Base-by-base conservation (phyloP, 1,284 basidiomycete species). In the Cutaneotrichosporon sp. region DNA sequence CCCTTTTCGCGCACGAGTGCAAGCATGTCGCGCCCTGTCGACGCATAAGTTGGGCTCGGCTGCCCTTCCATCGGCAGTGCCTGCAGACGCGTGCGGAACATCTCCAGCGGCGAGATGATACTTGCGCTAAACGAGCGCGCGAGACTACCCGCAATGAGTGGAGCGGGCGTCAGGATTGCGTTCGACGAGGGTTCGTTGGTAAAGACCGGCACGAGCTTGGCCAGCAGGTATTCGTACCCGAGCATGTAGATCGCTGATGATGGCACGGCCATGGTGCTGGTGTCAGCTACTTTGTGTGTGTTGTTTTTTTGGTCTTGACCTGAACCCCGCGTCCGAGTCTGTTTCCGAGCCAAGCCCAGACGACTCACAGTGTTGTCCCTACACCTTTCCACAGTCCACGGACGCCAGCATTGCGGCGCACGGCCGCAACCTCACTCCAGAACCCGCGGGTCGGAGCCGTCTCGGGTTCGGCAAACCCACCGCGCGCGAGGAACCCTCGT, bases 191-290 rank as follows among this genome's bases (percentile, higher is more conserved):
- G 47, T n/a, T 68, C 3, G 64, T 65, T 66, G 32, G 71, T 72
- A 64, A 78, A 75, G 36, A 68, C 60, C 7, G 76, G 77, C 11
- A 75, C 69, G 34, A 81, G 69, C 21, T 60, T 31, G 0, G 66
- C 85, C 14, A 93, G 84, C 22, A 98, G 86, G 76, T 90, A 87
- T 80, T 98, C 96, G 79, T 99, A 99, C 32, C 92, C 93, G 57
- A 97, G 85, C 89, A 99, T 99, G 81, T 99, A 99, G 42, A 89
- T 86, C 56, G 95, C 93, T 57, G 95, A 88, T 0, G 94, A 90
- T 0, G 96, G 96, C 9, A 99, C 91, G 26, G 91, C 90, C 78
- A 99, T 96, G 36, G 92, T 80, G 60, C 93, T 92, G 67, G 57
- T 5, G 34, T 55, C 21, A 56, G 64, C 58, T 34, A 30, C 26